phyloP scores from a whole-genome alignment of 1,284 basidiomycete species.

The Coniferiporia sulphurascens region DNA sequence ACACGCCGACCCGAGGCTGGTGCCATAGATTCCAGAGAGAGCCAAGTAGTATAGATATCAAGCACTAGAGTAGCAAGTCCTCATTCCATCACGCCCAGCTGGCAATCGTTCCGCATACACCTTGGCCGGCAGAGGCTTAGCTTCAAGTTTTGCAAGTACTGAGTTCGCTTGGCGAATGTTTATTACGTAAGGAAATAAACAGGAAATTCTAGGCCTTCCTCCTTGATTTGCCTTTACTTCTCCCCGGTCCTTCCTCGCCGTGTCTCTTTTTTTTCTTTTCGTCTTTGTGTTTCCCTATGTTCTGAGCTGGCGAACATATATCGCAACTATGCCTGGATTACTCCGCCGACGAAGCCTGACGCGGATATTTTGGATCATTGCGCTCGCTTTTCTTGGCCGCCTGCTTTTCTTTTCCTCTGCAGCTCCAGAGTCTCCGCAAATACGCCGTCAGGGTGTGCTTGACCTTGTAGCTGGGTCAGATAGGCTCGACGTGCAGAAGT shows the following conservation, averaged over 20 bases:
- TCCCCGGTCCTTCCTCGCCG: neutral
- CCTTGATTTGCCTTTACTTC: neutral
- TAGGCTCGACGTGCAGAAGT: constrained; percentile 82
- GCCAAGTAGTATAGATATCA: neutral
- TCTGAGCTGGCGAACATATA: neutral
- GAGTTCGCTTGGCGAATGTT: no score
- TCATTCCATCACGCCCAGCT: neutral
- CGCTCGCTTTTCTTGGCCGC: constrained; percentile 30
- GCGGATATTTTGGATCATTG: constrained; percentile 30
- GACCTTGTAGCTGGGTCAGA: constrained; percentile 82
- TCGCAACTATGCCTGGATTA: constrained; percentile 27
- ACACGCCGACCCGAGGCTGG: constrained; percentile 37
- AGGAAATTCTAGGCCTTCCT: neutral
- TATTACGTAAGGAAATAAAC: no score
- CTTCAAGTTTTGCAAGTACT: no score
- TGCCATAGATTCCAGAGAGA: constrained; percentile 2
- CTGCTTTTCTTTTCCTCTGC: constrained; percentile 41
- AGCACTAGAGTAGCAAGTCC: neutral
- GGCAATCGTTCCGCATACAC: neutral
- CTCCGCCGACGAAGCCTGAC: constrained; percentile 34
- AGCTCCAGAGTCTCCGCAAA: constrained; percentile 41
- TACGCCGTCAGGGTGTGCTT: constrained; percentile 76
- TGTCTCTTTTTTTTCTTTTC: neutral
- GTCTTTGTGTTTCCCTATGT: neutral
- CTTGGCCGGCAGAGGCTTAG: neutral